Evolutionary conservation across 768 basidiomycete genomes (phyloP).

Genomic region (Lactarius vividus): DNA sequence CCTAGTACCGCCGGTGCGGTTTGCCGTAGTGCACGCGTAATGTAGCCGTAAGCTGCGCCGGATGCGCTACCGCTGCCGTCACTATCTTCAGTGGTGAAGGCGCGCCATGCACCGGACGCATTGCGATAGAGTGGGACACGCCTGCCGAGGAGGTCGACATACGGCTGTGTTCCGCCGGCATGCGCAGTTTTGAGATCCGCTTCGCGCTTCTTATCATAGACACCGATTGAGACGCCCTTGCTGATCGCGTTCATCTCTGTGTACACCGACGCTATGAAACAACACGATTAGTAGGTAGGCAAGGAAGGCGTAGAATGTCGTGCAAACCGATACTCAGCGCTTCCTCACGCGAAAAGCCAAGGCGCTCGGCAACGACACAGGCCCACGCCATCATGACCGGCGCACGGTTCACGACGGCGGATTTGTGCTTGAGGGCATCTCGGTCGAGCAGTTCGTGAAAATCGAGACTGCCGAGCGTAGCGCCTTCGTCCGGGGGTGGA

Average conservation of each 20-base stretch:
- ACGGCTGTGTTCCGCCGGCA: conserved; percentile 65
- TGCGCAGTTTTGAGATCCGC: conserved; percentile 52
- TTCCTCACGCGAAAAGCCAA: conserved; percentile 87
- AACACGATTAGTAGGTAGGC: neutral
- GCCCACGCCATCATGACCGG: conserved; percentile 97
- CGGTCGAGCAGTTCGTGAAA: conserved; percentile 76
- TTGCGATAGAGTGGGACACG: conserved; percentile 81
- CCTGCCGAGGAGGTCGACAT: conserved; percentile 81
- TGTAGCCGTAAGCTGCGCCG: conserved; percentile 76
- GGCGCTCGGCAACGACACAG: conserved; percentile 74
- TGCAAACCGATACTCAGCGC: conserved; percentile 82
- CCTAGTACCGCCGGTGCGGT: conserved; percentile 77
- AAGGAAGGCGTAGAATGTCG: neutral
- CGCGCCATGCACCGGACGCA: conserved; percentile 70
- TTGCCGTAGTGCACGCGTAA: conserved; percentile 75
- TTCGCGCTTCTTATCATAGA: conserved; percentile 57
- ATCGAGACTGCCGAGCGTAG: conserved; percentile 53
- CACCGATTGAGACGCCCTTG: conserved; percentile 82
- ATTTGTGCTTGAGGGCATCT: conserved; percentile 59
- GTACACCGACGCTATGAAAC: conserved; percentile 75
- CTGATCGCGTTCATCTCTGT: conserved; percentile 89
- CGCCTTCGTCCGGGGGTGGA: conserved; percentile 49
- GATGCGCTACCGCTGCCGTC: conserved; percentile 45
- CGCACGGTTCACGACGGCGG: conserved; percentile 79
- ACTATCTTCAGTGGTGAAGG: conserved; percentile 52